Evolutionary conservation across 2,329 filamentous ascomycete species (phyloP), one percentile per base, ranked within the genome.

Genomic region (Hymenoscyphus fraxineus): DNA sequence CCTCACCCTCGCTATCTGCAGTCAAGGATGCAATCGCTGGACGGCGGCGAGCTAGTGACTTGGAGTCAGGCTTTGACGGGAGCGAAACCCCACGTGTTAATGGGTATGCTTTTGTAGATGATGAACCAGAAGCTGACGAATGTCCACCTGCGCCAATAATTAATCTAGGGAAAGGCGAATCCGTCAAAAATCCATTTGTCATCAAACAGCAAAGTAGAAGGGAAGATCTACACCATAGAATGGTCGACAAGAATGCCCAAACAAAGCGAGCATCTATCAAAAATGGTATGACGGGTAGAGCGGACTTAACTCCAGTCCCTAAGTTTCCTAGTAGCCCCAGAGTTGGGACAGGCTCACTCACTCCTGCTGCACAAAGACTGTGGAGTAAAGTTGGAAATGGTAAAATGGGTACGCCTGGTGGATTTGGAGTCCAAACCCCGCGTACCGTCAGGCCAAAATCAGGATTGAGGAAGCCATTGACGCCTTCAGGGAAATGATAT

Each of bases 41-140:
- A 10, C 85, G 82, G 7, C 86, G 89, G 4, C 84, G 86, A 9
- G 79, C 82, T 1, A 83, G 82, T 9, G 85, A 88, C 31, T 85
- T 86, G 13, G 88, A 92, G 69, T 85, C 85, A 6, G 80, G 77
- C 4, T 76, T 80, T 10, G 82, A 82, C 2, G 85, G 81, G 66
- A 81, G 81, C 0, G 93, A 96, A 76, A 98, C 94, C 0, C 95
- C 94, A 0, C 85, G 92, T 1, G 91, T 98, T 0, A 96, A 96
- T 68, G 95, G 95, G 1, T 99, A 97, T 76, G 86, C 92, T 0
- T 98, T 97, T 77, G 93, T 99, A 41, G 93, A 97, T 70, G 92
- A 96, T 64, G 90, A 90, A 51, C 84, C 85, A 0, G 82, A 82
- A 16, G 72, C 81, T 61, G 81, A 81, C 60, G 70, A 76, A 9